Evolutionary conservation across 2,329 filamentous ascomycete genomes (phyloP), one percentile per base, ranked within the genome.

Genomic region (Fusarium beomiforme): DNA sequence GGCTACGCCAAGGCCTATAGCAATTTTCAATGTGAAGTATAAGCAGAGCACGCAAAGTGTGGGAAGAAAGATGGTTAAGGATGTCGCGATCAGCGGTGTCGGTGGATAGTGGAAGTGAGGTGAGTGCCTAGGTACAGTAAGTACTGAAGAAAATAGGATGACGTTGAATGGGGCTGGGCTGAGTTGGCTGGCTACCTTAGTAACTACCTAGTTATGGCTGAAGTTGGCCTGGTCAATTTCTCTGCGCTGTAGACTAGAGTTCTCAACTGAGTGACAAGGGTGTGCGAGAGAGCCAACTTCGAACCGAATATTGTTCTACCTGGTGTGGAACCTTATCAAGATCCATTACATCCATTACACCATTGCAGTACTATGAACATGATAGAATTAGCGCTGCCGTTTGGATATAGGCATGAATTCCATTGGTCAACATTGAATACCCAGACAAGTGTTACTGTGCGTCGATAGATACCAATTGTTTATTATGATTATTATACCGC

Each of bases 151-250:
- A 59, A 61, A 73, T 60, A 67, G 71, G 69, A 73, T 73, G 71
- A 73, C 69, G 70, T 72, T 72, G 67, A 72, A 67, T 59, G 70
- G 66, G 65, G 70, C 70, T 72, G 68, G 58, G 68, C 64, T 55
- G 59, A 49, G 41, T 51, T 53, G 51, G 57, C 44, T n/a, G n/a
- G n/a, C n/a, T n/a, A n/a, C n/a, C n/a, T n/a, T n/a, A n/a, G n/a
- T n/a, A n/a, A n/a, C n/a, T n/a, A n/a, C n/a, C n/a, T n/a, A n/a
- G n/a, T n/a, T 51, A 51, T 42, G 46, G 50, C 41, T 47, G 33
- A 51, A 53, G 44, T 64, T 59, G 47, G 59, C 24, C 46, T 67
- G 57, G 51, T 54, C 50, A 56, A 31, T 49, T 41, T 57, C 31
- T 61, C 42, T 46, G 36, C 26, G 16, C 57, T 29, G 21, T 26